Conservation (phyloP, 345 rosid genomes). For the Passiflora organensis region DNA sequence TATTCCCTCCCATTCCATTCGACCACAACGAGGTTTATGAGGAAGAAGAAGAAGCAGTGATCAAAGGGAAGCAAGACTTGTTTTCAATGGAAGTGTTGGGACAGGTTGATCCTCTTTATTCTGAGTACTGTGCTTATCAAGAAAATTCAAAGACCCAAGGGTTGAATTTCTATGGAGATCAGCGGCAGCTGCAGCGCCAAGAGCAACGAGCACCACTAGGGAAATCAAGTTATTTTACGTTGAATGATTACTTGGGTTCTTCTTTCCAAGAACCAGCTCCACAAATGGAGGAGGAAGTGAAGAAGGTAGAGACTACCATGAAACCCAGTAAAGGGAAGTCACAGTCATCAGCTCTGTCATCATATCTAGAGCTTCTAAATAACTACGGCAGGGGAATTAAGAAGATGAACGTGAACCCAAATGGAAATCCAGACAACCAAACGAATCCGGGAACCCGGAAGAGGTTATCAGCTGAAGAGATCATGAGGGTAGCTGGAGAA, state of each 20-base stretch:
- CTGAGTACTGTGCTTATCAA: slow-evolving; percentile 6
- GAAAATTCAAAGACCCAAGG: slow-evolving; percentile 6
- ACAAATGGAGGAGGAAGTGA: slow-evolving; percentile 17
- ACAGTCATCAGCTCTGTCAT: slow-evolving; percentile 9
- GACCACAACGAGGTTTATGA: slow-evolving; percentile 22
- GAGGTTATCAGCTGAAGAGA: slow-evolving; percentile 43
- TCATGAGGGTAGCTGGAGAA: slow-evolving; percentile 43
- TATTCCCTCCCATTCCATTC: slow-evolving; percentile 23
- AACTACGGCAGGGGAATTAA: slow-evolving; percentile 31
- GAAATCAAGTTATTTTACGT: slow-evolving; percentile 12
- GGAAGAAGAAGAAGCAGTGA: slow-evolving; percentile 9
- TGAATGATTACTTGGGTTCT: slow-evolving; percentile 14
- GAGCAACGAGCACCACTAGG: slow-evolving; percentile 31
- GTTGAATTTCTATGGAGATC: slow-evolving; percentile 4
- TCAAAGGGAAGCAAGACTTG: slow-evolving; percentile 15
- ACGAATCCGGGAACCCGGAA: neutral
- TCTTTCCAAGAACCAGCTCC: slow-evolving; percentile 13
- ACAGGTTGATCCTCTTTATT: slow-evolving; percentile 10
- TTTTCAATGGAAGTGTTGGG: slow-evolving; percentile 21
- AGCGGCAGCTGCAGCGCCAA: slow-evolving; percentile 25
- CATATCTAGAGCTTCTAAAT: slow-evolving; percentile 39
- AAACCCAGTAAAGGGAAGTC: slow-evolving; percentile 1
- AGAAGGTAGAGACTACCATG: slow-evolving; percentile 4
- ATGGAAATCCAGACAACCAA: neutral
- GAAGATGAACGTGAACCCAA: slow-evolving; percentile 21